A percentile compares a stretch with the other conserved stretches of the same genome.
These are phyloP conservation scores for Serpula lacrymans DNA, from an alignment of 768 basidiomycete genomes.

Conservation along the genomic window DNA sequence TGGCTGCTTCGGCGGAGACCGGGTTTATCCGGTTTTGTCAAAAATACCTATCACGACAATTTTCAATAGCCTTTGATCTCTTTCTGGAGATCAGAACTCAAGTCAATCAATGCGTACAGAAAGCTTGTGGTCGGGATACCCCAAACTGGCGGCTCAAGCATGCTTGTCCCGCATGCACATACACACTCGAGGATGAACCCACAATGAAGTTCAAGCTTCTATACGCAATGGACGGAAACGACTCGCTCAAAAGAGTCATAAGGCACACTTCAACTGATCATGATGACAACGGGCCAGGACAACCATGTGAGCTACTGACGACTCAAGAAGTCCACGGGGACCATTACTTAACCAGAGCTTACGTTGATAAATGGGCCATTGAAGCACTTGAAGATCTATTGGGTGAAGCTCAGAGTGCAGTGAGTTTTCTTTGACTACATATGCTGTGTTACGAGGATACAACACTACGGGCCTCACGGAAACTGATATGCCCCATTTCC, in stretches of 20 bases:
- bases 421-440: background rate
- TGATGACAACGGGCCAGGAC: background rate
- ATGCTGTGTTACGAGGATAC: constrained; percentile 1
- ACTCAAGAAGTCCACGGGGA: background rate
- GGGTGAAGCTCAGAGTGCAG: no score
- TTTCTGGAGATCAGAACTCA: constrained; percentile 17
- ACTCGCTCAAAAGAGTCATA: background rate
- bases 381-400: background rate
- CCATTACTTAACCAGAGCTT: background rate
- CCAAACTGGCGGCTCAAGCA: constrained; percentile 21
- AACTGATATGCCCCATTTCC: background rate
- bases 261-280: constrained; percentile 5
- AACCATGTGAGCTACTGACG: background rate
- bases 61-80: constrained; percentile 19
- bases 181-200: constrained; percentile 17
- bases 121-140: constrained; percentile 9
- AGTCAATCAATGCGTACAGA: constrained; percentile 10
- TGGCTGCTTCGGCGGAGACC: no score
- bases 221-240: constrained; percentile 8
- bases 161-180: constrained; percentile 23
- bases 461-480: constrained; percentile 1
- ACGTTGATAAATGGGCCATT: constrained; percentile 1
- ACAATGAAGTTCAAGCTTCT: constrained; percentile 12
- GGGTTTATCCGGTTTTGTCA: no score
- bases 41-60: constrained; percentile 14